phyloP scores from a whole-genome alignment of 805 yeast species.

The Candida pseudoglaebosa region DNA sequence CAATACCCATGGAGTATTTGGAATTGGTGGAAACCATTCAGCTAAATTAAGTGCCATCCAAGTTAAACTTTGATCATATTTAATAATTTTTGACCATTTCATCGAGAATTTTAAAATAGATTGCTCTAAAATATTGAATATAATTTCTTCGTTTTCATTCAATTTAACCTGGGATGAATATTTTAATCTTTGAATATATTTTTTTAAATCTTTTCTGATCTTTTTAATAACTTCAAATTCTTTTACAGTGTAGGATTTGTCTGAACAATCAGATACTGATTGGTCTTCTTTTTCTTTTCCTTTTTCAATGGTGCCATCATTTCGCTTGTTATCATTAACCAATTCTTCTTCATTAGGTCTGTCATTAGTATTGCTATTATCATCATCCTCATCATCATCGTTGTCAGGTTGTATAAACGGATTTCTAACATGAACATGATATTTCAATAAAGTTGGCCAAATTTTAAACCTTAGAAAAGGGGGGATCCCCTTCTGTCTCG shows the following conservation, averaged over 20 bases:
- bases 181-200: constrained; percentile 51
- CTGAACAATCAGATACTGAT: not conserved
- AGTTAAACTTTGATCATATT: constrained; percentile 76
- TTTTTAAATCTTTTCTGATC: constrained; percentile 55
- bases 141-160: constrained; percentile 45
- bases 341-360: no score
- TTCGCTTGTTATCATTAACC: not conserved
- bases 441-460: constrained; percentile 80
- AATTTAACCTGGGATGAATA: constrained; percentile 20
- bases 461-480: constrained; percentile 71
- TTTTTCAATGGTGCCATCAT: constrained; percentile 1
- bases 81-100: constrained; percentile 76
- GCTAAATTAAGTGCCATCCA: constrained; percentile 89
- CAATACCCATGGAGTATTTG: constrained; percentile 49
- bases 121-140: constrained; percentile 53
- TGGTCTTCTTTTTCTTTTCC: constrained; percentile 1
- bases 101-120: constrained; percentile 60
- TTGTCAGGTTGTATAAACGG: constrained; percentile 69
- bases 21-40: constrained; percentile 79
- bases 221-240: constrained; percentile 25
- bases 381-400: constrained; percentile 13
- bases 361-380: no score
- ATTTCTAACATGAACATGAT: constrained; percentile 78
- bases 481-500: constrained; percentile 83
- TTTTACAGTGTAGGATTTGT: not conserved